Conservation (phyloP, 805 yeast genomes). For the Teunomyces panamensis region DNA sequence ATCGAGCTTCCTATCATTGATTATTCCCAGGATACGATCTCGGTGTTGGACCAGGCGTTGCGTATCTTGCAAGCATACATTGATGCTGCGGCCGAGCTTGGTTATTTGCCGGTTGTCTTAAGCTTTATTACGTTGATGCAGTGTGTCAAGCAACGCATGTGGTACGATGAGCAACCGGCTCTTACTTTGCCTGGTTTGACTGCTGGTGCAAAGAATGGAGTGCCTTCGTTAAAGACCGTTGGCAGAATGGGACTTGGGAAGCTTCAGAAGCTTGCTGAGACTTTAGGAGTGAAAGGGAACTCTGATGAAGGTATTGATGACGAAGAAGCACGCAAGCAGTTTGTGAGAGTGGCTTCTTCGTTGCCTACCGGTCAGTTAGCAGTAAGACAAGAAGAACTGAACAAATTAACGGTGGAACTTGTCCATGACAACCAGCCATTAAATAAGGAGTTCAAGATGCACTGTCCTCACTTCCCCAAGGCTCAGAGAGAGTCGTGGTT, state of each 20-base stretch:
- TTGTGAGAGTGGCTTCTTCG: conserved; percentile 49
- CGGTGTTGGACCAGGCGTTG: conserved; percentile 89
- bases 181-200: conserved; percentile 50
- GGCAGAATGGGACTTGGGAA: conserved; percentile 41
- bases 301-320: conserved; percentile 23
- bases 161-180: conserved; percentile 79
- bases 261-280: conserved; percentile 31
- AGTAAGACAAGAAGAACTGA: conserved; percentile 35
- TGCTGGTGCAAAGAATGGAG: neutral
- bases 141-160: conserved; percentile 81
- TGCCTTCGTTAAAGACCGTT: conserved; percentile 33
- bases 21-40: conserved; percentile 87
- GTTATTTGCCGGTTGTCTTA: conserved; percentile 61
- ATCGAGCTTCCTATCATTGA: conserved; percentile 90
- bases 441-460: conserved; percentile 61
- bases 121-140: conserved; percentile 71
- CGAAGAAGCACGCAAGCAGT: conserved; percentile 34
- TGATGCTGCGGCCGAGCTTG: conserved; percentile 85
- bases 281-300: conserved; percentile 33
- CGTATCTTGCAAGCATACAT: conserved; percentile 92
- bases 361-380: conserved; percentile 59
- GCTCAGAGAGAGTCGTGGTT: conserved; percentile 94
- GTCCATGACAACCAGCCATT: conserved; percentile 51
- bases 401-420: conserved; percentile 42
- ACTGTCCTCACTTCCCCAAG: conserved; percentile 83